A percentile compares a stretch with the other conserved stretches of the same genome.
Conservation (phyloP, 495 filamentous ascomycete genomes). For the Talaromyces proteolyticus region DNA sequence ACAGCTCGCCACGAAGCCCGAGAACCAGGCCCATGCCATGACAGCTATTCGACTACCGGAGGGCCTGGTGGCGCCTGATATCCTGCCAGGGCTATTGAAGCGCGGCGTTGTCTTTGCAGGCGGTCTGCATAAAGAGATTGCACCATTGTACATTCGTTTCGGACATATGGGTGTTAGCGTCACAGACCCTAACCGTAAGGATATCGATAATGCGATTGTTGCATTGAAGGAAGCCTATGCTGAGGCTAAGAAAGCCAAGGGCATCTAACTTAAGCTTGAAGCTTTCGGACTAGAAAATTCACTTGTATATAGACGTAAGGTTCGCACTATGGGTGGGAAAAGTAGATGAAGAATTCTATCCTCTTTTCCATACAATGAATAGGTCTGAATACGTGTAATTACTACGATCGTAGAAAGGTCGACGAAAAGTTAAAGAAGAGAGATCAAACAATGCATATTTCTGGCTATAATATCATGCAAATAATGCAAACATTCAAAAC, state of each 20-base stretch:
- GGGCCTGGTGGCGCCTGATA: constrained; percentile 66
- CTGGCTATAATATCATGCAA: background rate
- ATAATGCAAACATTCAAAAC: background rate
- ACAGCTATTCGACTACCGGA: constrained; percentile 94
- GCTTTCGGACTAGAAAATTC: background rate
- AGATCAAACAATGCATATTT: no score
- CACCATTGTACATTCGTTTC: constrained; percentile 65
- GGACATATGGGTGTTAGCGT: constrained; percentile 98
- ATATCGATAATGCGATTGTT: constrained; percentile 77
- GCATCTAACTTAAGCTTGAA: constrained; percentile 20
- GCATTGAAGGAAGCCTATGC: constrained; percentile 66
- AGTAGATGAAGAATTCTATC: no score
- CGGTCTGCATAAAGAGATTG: constrained; percentile 85
- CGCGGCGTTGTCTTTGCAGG: constrained; percentile 92
- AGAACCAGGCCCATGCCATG: constrained; percentile 95
- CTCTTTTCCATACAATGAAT: no score
- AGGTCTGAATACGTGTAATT: no score
- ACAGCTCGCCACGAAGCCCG: constrained; percentile 76
- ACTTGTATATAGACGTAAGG: no score
- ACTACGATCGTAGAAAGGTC: no score
- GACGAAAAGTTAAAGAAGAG: no score
- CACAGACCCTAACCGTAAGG: constrained; percentile 44
- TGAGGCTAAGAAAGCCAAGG: constrained; percentile 57
- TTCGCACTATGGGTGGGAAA: no score
- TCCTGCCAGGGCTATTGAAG: constrained; percentile 81